These are phyloP conservation scores for Mortierella sp. DNA, from an alignment of 371 early-diverging fungal genomes.

Conservation along the genomic window DNA sequence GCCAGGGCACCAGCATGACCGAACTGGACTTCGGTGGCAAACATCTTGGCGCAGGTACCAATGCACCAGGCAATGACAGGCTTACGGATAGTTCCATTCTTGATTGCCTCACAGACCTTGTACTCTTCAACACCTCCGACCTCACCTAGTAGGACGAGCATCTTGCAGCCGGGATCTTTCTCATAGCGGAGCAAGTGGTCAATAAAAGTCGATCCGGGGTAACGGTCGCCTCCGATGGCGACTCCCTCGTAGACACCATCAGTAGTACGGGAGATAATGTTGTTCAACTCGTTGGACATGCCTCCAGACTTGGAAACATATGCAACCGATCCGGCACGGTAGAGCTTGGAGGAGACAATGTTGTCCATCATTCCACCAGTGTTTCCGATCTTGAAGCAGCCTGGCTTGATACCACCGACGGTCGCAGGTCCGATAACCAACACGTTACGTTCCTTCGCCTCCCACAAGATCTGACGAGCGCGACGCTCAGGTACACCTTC, in stretches of 20 bases:
- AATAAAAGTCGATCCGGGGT: slow-evolving; percentile 98
- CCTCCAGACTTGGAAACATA: slow-evolving; percentile 99
- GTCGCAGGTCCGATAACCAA: slow-evolving; percentile 98
- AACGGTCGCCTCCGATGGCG: slow-evolving; percentile 98
- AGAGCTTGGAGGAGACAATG: slow-evolving; percentile 96
- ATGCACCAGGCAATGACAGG: slow-evolving; percentile 99
- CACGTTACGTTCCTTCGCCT: slow-evolving; percentile 85
- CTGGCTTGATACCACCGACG: slow-evolving; percentile 98
- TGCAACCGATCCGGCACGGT: slow-evolving; percentile 95
- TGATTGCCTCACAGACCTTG: slow-evolving; percentile 92
- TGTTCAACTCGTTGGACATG: slow-evolving; percentile 99
- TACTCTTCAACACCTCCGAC: slow-evolving; percentile 99
- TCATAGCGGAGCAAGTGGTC: slow-evolving; percentile 97
- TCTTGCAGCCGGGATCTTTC: slow-evolving; percentile 93
- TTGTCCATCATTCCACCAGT: slow-evolving; percentile 99
- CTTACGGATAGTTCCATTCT: slow-evolving; percentile 90
- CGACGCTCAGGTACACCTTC: slow-evolving; percentile 99
- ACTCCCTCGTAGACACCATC: slow-evolving; percentile 99
- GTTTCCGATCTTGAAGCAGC: slow-evolving; percentile 99
- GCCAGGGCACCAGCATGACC: slow-evolving; percentile 98
- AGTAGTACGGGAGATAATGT: slow-evolving; percentile 94
- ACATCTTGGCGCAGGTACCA: slow-evolving; percentile 98
- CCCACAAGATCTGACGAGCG: slow-evolving; percentile 89
- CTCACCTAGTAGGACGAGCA: slow-evolving; percentile 95
- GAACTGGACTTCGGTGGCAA: slow-evolving; percentile 97